These are phyloP conservation scores for Coffea eugenioides DNA, from an alignment of 257 asterid genomes.

Conservation along the genomic window DNA sequence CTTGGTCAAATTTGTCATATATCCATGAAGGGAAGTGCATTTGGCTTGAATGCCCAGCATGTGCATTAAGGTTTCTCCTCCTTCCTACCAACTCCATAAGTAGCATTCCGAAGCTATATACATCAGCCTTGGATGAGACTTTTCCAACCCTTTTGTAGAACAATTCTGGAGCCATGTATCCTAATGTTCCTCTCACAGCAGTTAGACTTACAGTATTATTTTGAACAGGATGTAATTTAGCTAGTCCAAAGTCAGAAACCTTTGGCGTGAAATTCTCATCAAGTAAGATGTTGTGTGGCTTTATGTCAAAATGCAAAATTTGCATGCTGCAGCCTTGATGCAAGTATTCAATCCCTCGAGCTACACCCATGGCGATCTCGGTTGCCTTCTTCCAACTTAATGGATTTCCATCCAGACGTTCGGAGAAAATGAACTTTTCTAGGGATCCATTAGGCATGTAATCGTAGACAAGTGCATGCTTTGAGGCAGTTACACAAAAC, in stretches of 20 bases:
- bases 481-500: not conserved
- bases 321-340: constrained; percentile 1
- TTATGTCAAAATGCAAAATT: not conserved
- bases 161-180: not conserved
- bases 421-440: not conserved
- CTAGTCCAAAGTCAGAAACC: not conserved
- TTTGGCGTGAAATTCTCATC: constrained; percentile 16
- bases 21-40: not conserved
- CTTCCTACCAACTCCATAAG: not conserved
- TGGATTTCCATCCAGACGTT: not conserved
- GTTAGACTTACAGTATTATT: not conserved
- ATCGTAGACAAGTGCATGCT: not conserved
- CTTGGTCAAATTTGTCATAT: not conserved
- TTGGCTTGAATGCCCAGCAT: not conserved
- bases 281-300: constrained; percentile 32
- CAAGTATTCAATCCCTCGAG: not conserved
- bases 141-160: not conserved
- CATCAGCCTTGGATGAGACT: not conserved
- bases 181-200: not conserved
- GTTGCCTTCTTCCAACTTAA: not conserved
- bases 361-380: not conserved
- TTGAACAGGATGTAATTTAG: not conserved
- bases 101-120: not conserved
- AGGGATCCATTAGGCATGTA: not conserved
- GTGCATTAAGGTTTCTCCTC: not conserved